phyloP scores from a whole-genome alignment of 106 monocot genomes.

The Triglochin maritima region DNA sequence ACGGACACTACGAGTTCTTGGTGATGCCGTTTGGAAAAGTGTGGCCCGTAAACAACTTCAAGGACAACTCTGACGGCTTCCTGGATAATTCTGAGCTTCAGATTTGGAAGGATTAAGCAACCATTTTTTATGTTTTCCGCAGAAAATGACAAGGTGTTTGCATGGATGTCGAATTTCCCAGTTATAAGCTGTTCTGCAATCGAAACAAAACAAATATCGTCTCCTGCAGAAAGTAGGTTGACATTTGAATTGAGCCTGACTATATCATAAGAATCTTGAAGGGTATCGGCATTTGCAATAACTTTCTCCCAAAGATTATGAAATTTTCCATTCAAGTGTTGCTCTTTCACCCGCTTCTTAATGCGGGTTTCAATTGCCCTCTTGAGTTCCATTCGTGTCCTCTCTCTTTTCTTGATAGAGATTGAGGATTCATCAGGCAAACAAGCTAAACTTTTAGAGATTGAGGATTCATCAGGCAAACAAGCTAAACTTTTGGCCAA shows the following conservation, averaged over 20 bases:
- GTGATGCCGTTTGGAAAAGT: no score
- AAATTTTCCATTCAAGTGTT: conserved; percentile 58
- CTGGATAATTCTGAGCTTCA: conserved; percentile 59
- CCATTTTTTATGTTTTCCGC: conserved; percentile 24
- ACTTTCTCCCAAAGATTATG: conserved; percentile 51
- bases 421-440: conserved; percentile 39
- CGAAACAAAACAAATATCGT: conserved; percentile 47
- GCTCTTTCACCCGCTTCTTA: conserved; percentile 75
- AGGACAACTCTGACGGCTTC: conserved; percentile 70
- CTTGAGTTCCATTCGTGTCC: conserved; percentile 44
- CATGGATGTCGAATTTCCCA: conserved; percentile 40
- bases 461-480: conserved; percentile 39
- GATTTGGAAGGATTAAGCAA: conserved; percentile 58
- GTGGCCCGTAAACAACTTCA: conserved; percentile 76
- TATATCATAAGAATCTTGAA: conserved; percentile 77
- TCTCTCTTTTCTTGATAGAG: conserved; percentile 13
- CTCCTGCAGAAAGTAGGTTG: conserved; percentile 25
- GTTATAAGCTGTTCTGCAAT: conserved; percentile 40
- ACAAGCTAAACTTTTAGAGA: conserved; percentile 43
- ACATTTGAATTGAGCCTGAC: conserved; percentile 63
- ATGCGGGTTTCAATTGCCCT: conserved; percentile 58
- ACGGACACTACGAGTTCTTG: no score
- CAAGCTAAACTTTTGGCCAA: conserved; percentile 80
- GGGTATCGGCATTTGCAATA: conserved; percentile 38
- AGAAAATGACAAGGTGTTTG: conserved; percentile 24